Evolutionary conservation across 305 asterid genomes (phyloP).

Genomic region (Ruellia speciosa): DNA sequence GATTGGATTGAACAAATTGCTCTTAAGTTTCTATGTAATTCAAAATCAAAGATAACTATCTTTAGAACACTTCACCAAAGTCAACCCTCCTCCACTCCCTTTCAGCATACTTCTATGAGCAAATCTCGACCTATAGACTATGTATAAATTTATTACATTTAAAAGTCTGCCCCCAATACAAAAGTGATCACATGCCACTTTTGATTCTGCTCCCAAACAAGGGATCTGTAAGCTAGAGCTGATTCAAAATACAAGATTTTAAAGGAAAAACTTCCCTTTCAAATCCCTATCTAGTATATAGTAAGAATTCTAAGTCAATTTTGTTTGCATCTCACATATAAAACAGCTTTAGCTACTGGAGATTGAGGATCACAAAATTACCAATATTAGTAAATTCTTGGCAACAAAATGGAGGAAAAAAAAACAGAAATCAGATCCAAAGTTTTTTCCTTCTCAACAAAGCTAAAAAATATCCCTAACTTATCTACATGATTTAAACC

Average conservation of each 20-base stretch:
- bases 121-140: not conserved
- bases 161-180: not conserved
- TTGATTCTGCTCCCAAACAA: constrained; percentile 1
- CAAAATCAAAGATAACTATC: not conserved
- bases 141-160: not conserved
- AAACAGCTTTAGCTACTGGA: not conserved
- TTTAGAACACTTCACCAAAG: not conserved
- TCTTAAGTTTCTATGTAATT: not conserved
- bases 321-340: not conserved
- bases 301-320: not conserved
- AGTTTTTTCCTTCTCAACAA: constrained; percentile 8
- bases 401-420: not conserved
- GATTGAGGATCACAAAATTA: not conserved
- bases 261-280: not conserved
- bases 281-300: not conserved
- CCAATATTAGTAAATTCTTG: not conserved
- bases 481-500: constrained; percentile 6
- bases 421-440: constrained; percentile 6
- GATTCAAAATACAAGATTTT: not conserved
- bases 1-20: not conserved
- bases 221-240: not conserved
- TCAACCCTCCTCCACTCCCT: not conserved
- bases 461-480: constrained; percentile 14
- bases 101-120: not conserved
- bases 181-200: not conserved